phyloP scores from a whole-genome alignment of 2,329 filamentous ascomycete genomes.

The Immersiporthe knoxdaviesiana region DNA sequence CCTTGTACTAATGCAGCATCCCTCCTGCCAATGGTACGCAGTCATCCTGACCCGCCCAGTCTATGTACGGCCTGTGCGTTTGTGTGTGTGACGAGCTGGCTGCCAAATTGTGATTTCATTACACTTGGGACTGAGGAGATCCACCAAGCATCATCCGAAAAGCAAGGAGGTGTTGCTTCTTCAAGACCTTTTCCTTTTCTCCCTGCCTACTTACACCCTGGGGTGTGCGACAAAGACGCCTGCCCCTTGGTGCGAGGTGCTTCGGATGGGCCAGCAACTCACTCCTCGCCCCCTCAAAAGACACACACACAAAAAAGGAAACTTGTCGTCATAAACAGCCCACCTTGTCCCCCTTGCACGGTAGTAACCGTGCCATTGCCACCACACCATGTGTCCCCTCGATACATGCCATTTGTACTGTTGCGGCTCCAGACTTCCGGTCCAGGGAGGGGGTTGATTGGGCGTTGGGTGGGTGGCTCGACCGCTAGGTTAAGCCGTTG shows the following conservation, averaged over 20 bases:
- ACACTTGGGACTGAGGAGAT: neutral
- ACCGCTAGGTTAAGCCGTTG: neutral
- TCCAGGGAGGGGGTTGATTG: constrained; percentile 3
- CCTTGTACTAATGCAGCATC: neutral
- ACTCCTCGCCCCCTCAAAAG: neutral
- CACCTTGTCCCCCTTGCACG: neutral
- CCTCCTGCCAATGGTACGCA: neutral
- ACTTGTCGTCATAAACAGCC: neutral
- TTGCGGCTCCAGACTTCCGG: constrained; percentile 17
- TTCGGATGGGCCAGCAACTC: neutral
- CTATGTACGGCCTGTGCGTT: neutral
- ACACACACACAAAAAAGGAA: no score
- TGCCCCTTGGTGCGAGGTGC: neutral
- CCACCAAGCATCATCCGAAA: neutral
- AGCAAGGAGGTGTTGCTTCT: neutral
- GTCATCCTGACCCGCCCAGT: neutral
- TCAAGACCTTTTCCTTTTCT: neutral
- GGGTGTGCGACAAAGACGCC: neutral
- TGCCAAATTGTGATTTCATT: neutral
- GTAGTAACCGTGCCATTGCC: neutral
- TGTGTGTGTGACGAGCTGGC: neutral
- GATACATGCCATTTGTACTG: constrained; percentile 8
- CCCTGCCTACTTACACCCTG: neutral
- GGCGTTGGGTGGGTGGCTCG: no score
- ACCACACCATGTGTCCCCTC: neutral